Percentiles rank a stretch among this genome's conserved stretches.
phyloP scores from a whole-genome alignment of 2,329 filamentous ascomycete genomes.

The Basipetospora chlamydospora region DNA sequence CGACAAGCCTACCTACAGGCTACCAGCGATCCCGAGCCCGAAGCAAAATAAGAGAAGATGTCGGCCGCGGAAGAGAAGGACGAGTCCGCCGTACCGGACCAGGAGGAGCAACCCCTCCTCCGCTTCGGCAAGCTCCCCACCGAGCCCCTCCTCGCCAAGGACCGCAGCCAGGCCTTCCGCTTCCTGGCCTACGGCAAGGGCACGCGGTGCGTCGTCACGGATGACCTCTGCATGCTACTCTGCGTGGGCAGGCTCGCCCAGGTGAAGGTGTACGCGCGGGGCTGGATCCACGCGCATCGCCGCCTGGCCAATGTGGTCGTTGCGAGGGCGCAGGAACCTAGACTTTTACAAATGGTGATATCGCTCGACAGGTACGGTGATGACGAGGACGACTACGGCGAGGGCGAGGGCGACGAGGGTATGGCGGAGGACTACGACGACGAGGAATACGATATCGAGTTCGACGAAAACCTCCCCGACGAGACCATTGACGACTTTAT shows the following conservation, averaged over 20 bases:
- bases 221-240: conserved; percentile 3
- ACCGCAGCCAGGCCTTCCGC: conserved; percentile 5
- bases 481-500: not conserved
- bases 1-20: too few relatives aligned
- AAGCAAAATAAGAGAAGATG: too few relatives aligned
- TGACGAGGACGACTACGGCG: not conserved
- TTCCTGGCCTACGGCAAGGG: conserved; percentile 5
- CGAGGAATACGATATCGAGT: not conserved
- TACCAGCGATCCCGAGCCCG: too few relatives aligned
- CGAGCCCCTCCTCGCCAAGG: conserved; percentile 4
- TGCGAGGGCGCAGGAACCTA: not conserved
- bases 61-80: too few relatives aligned
- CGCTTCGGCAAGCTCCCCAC: conserved; percentile 3
- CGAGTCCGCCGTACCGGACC: too few relatives aligned
- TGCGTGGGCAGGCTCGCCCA: not conserved
- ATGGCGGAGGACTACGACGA: not conserved
- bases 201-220: conserved; percentile 4
- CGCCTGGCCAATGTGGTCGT: conserved; percentile 2
- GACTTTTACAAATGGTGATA: conserved; percentile 1
- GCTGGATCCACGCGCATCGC: conserved; percentile 3
- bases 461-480: not conserved
- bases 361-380: not conserved
- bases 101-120: not conserved
- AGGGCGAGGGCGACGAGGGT: not conserved
- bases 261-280: conserved; percentile 1